phyloP scores from a whole-genome alignment of 1,284 basidiomycete species.

The Rhodotorula sp. region DNA sequence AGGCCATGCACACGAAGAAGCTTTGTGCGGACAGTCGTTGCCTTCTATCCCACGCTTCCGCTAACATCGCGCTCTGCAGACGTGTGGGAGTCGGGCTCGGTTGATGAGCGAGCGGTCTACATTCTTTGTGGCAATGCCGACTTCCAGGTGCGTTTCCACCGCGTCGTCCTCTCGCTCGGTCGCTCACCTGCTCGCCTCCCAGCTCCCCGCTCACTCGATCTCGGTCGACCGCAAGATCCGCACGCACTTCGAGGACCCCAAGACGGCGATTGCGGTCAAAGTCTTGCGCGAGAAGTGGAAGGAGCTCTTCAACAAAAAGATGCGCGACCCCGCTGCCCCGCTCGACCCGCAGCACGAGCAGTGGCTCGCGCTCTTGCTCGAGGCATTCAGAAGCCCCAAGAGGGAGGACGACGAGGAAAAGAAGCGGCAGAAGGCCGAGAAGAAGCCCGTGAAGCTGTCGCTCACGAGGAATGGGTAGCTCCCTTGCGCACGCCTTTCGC shows the following conservation, averaged over 20 bases:
- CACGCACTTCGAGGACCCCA: conserved; percentile 64
- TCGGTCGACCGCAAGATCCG: conserved; percentile 82
- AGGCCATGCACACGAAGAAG: conserved; percentile 87
- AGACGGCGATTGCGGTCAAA: conserved; percentile 77
- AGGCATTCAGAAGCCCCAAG: conserved; percentile 47
- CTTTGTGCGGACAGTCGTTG: conserved; percentile 55
- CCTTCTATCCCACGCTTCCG: too few relatives aligned
- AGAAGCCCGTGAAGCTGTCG: conserved; percentile 17
- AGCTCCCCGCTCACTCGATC: conserved; percentile 72
- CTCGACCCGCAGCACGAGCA: conserved; percentile 61
- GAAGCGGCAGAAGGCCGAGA: conserved; percentile 15
- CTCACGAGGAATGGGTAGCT: conserved; percentile 10
- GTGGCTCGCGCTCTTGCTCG: conserved; percentile 71
- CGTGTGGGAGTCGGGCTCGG: conserved; percentile 93
- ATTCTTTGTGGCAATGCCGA: conserved; percentile 90
- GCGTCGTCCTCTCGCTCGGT: not conserved
- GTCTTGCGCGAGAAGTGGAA: conserved; percentile 68
- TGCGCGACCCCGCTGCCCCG: conserved; percentile 57
- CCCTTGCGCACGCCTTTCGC: not conserved
- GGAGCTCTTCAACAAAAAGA: conserved; percentile 60
- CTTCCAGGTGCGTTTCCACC: conserved; percentile 57
- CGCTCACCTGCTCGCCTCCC: conserved; percentile 1
- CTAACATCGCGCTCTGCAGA: conserved; percentile 47
- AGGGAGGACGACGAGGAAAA: conserved; percentile 23
- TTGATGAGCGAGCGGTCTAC: conserved; percentile 78